Evolutionary conservation across 768 basidiomycete species (phyloP), one percentile per base, ranked within the genome.

Genomic region (Phaeotremella fagi): DNA sequence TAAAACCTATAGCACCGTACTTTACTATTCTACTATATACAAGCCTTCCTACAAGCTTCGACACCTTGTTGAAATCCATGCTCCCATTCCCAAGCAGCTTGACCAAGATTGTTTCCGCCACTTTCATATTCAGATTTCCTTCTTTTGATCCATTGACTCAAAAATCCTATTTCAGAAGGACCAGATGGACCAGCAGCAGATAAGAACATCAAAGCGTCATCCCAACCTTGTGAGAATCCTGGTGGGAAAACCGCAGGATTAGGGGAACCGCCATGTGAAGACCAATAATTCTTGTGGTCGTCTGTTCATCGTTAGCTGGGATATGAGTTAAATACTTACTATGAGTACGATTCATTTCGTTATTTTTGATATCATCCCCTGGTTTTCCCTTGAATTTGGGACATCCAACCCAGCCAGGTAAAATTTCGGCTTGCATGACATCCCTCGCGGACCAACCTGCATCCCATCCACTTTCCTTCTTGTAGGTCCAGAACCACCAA

Each of bases 401-500:
- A 22, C 58, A 41, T n/a, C 82, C 83, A 4, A 83, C 75, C 43
- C 64, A 77, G 0, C 64, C 18, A 0, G 86, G 87, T 61, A 88
- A 80, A 3, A 85, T 81, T 5, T 83, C 84, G 2, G 78, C 79
- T 23, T 77, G 77, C 1, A 81, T 79, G 0, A 85, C 84, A 70
- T 88, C 83, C 52, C 79, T 77, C 31, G 85, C 80, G 25, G 81
- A 82, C 88, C 88, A 89, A 0, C 87, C 87, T 3, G 75, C 79
- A 74, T 90, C 88, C 50, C 83, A 82, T 3, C 68, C 71, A 3
- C 75, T 67, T 45, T 82, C 79, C 71, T 88, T 87, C 77, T 83
- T 88, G 66, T 82, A 85, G 31, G 86, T 88, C 88, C 88, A 88
- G 68, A 86, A 90, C 76, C 84, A 90, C 80, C 81, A 86, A 3